A percentile compares a stretch with the other conserved stretches of the same genome.
Conservation (phyloP, 2,329 filamentous ascomycete species). For the Nannizziopsis arthrosporioides region DNA sequence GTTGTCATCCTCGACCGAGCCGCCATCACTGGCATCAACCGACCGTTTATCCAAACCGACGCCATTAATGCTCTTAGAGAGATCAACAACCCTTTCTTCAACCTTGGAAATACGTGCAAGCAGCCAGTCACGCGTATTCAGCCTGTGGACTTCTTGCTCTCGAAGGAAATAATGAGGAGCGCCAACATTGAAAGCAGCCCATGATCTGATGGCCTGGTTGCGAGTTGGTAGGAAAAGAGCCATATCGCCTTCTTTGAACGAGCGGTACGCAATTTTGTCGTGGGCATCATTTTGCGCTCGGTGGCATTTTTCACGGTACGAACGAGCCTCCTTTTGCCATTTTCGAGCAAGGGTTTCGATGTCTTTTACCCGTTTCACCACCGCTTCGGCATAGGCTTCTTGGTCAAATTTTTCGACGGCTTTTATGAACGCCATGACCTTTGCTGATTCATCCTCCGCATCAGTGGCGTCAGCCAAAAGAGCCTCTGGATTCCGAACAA, state of each 20-base stretch:
- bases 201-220: conserved; percentile 86
- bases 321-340: conserved; percentile 77
- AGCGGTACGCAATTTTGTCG: conserved; percentile 88
- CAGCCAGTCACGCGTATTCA: conserved; percentile 85
- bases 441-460: conserved; percentile 52
- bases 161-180: conserved; percentile 95
- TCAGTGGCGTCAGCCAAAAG: conserved; percentile 67
- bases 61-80: conserved; percentile 63
- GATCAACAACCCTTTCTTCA: conserved; percentile 84
- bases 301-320: conserved; percentile 79
- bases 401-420: conserved; percentile 69
- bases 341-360: conserved; percentile 88
- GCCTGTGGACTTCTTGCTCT: conserved; percentile 77
- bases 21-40: conserved; percentile 42
- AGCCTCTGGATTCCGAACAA: conserved; percentile 54
- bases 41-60: conserved; percentile 39
- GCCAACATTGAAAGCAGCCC: conserved; percentile 97
- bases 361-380: conserved; percentile 84
- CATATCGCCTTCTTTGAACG: conserved; percentile 93
- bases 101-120: conserved; percentile 84
- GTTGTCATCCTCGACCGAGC: conserved; percentile 73
- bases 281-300: conserved; percentile 71
- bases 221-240: conserved; percentile 88
- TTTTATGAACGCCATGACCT: conserved; percentile 63
- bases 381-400: conserved; percentile 69